phyloP scores from a whole-genome alignment of 768 basidiomycete species.

The Leccinum subtestaceum region DNA sequence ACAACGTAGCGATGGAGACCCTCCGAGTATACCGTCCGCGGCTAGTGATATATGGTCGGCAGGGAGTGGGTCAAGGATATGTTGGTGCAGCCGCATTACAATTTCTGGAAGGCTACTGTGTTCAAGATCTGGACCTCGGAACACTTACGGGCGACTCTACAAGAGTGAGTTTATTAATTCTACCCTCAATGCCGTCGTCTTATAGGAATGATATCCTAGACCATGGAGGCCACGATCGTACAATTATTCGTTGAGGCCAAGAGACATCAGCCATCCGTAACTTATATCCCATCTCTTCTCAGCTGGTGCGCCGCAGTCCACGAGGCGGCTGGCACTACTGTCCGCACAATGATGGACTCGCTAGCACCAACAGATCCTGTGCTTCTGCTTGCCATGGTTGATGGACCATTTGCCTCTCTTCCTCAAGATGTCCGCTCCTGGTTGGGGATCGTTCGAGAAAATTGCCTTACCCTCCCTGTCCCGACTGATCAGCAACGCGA shows the following conservation, averaged over 20 bases:
- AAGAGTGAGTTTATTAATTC: slow-evolving; percentile 51
- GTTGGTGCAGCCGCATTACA: slow-evolving; percentile 89
- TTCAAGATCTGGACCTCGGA: slow-evolving; percentile 91
- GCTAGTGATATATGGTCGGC: slow-evolving; percentile 72
- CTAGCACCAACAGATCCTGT: slow-evolving; percentile 90
- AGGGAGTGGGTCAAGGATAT: slow-evolving; percentile 89
- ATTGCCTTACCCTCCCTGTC: slow-evolving; percentile 58
- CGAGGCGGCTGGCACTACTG: slow-evolving; percentile 79
- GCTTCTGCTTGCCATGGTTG: slow-evolving; percentile 86
- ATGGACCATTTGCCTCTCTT: slow-evolving; percentile 65
- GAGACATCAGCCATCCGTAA: slow-evolving; percentile 91
- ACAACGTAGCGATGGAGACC: slow-evolving; percentile 77
- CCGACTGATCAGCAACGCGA: slow-evolving; percentile 58
- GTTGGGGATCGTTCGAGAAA: slow-evolving; percentile 82
- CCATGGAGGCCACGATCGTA: slow-evolving; percentile 87
- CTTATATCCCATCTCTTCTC: slow-evolving; percentile 88
- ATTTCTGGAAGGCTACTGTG: slow-evolving; percentile 92
- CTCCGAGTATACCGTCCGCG: slow-evolving; percentile 88
- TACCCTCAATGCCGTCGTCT: neutral
- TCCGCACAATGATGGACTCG: slow-evolving; percentile 88
- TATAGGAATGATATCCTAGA: slow-evolving; percentile 42
- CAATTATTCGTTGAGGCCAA: slow-evolving; percentile 97
- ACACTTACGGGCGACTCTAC: slow-evolving; percentile 86
- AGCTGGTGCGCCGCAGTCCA: slow-evolving; percentile 85
- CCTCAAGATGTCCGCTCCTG: slow-evolving; percentile 83